Conservation (phyloP, 129 eudicot genomes). For the Smallanthus sonchifolius region DNA sequence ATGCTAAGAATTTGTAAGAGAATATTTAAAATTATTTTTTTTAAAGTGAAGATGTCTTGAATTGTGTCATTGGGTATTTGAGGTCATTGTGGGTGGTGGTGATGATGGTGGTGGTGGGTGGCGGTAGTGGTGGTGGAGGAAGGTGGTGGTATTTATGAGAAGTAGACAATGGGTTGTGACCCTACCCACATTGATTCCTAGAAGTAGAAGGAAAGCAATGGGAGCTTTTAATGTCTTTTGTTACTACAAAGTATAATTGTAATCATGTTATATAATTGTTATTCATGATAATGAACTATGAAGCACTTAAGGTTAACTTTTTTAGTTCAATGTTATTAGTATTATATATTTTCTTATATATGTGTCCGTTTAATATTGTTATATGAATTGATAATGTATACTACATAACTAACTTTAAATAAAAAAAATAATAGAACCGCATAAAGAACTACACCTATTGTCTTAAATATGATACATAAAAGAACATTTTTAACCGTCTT, state of each 20-base stretch:
- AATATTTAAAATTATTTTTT: background rate
- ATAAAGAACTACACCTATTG: no score
- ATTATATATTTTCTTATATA: background rate
- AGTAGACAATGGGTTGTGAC: constrained; percentile 10
- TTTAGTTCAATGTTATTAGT: background rate
- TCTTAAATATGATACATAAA: no score
- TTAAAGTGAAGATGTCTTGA: constrained; percentile 8
- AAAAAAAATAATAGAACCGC: no score
- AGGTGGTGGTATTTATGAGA: constrained; percentile 31
- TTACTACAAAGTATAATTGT: background rate
- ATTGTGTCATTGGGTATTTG: background rate
- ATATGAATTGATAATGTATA: no score
- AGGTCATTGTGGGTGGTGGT: constrained; percentile 6
- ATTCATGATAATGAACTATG: background rate
- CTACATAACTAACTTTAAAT: no score
- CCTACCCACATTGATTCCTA: constrained; percentile 28
- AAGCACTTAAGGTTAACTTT: background rate
- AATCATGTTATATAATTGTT: background rate
- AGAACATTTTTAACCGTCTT: no score
- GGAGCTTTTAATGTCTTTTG: background rate
- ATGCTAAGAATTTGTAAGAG: background rate
- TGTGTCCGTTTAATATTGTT: no score
- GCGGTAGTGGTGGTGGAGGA: background rate
- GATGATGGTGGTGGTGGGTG: no score
- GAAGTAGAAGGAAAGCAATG: constrained; percentile 41